Evolutionary conservation across 2,329 filamentous ascomycete species (phyloP).

Genomic region (Knufia petricola): DNA sequence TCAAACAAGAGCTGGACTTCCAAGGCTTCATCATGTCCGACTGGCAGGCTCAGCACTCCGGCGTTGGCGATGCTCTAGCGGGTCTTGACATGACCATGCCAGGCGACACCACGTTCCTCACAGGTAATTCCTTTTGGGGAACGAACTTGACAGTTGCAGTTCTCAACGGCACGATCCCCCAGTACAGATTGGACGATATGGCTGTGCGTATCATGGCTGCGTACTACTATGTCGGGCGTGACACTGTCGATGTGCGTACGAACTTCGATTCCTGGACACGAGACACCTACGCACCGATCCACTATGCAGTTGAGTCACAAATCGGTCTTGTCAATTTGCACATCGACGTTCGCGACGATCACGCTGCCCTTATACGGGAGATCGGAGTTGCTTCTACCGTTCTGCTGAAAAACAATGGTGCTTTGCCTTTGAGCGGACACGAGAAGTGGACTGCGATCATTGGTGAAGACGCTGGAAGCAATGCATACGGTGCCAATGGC

Average conservation of each 20-base stretch:
- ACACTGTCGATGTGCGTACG: slow-evolving; percentile 41
- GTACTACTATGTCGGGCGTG: slow-evolving; percentile 53
- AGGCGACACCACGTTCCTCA: slow-evolving; percentile 69
- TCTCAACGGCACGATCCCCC: slow-evolving; percentile 78
- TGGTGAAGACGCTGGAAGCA: slow-evolving; percentile 73
- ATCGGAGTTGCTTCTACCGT: slow-evolving; percentile 74
- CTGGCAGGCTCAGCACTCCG: slow-evolving; percentile 69
- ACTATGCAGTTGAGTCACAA: slow-evolving; percentile 39
- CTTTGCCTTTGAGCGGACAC: slow-evolving; percentile 63
- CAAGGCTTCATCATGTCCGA: slow-evolving; percentile 61
- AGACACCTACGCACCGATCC: slow-evolving; percentile 62
- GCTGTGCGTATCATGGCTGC: slow-evolving; percentile 66
- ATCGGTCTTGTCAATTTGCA: slow-evolving; percentile 57
- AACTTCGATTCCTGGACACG: slow-evolving; percentile 81
- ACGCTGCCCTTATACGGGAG: slow-evolving; percentile 63
- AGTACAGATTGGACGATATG: slow-evolving; percentile 87
- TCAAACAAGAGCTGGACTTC: slow-evolving; percentile 69
- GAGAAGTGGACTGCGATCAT: slow-evolving; percentile 68
- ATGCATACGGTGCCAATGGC: slow-evolving; percentile 65
- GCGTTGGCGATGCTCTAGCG: slow-evolving; percentile 53
- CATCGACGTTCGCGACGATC: slow-evolving; percentile 71
- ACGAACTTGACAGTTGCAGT: slow-evolving; percentile 79
- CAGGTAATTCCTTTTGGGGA: slow-evolving; percentile 68
- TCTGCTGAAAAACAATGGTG: slow-evolving; percentile 73
- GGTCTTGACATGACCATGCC: slow-evolving; percentile 80